These are phyloP conservation scores for Thuidium tamariscinum DNA, from an alignment of 225 moss, liverwort and hornwort genomes.

Conservation along the genomic window DNA sequence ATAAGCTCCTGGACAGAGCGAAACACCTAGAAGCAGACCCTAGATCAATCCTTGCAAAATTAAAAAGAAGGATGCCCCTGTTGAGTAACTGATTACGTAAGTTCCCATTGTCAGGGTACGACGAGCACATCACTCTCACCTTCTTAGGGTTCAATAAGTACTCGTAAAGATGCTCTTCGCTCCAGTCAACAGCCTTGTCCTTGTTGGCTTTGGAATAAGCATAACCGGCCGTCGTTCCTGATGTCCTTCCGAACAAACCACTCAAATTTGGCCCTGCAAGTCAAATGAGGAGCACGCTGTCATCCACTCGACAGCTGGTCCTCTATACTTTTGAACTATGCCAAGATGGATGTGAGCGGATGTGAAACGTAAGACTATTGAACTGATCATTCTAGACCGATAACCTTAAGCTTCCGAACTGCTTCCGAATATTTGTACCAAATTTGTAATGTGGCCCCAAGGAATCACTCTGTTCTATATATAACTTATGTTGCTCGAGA, in stretches of 20 bases:
- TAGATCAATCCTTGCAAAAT: neutral
- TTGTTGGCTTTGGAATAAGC: conserved; percentile 75
- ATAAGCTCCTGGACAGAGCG: neutral
- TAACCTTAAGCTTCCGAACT: neutral
- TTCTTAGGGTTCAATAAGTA: conserved; percentile 81
- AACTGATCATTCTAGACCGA: neutral
- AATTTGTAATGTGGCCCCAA: neutral
- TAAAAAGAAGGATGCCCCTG: neutral
- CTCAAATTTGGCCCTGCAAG: conserved; percentile 60
- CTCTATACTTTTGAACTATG: neutral
- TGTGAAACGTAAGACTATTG: neutral
- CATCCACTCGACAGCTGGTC: neutral
- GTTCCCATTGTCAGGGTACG: neutral
- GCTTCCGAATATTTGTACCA: neutral
- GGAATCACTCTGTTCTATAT: neutral
- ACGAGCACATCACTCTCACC: neutral
- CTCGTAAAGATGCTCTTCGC: conserved; percentile 64
- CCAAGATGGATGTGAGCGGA: neutral
- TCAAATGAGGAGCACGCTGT: neutral
- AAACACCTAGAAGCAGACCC: neutral
- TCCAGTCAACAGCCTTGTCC: conserved; percentile 75
- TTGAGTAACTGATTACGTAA: neutral
- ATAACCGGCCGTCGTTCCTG: conserved; percentile 69
- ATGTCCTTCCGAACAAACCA: conserved; percentile 65
- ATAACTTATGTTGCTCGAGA: neutral